A percentile compares a stretch with the other conserved stretches of the same genome.
Conservation (phyloP, 768 basidiomycete species). For the Boletus pseudopeckii region DNA sequence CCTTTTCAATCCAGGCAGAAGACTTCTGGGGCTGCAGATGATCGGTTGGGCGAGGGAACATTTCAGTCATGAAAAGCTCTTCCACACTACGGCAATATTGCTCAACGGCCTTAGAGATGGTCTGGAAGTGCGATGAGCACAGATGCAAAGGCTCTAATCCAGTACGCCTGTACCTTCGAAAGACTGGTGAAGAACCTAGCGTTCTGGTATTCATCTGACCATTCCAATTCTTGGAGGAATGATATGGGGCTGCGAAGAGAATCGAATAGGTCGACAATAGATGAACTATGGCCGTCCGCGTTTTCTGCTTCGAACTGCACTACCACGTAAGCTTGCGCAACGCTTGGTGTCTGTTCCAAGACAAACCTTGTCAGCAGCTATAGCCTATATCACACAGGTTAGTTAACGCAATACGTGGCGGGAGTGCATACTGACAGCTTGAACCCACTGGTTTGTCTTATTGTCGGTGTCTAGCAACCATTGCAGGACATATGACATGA, state of each 20-base stretch:
- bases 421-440: slow-evolving; percentile 61
- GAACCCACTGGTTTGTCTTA: slow-evolving; percentile 93
- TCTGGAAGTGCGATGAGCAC: slow-evolving; percentile 44
- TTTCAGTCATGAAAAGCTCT: slow-evolving; percentile 88
- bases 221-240: slow-evolving; percentile 85
- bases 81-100: slow-evolving; percentile 89
- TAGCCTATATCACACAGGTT: slow-evolving; percentile 49
- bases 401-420: not conserved
- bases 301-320: slow-evolving; percentile 77
- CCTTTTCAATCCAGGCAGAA: slow-evolving; percentile 85
- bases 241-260: slow-evolving; percentile 87
- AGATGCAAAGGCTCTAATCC: not conserved
- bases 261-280: slow-evolving; percentile 94
- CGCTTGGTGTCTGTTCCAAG: not conserved
- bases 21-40: slow-evolving; percentile 82
- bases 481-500: slow-evolving; percentile 81
- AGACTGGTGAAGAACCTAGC: slow-evolving; percentile 88
- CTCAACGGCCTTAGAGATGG: slow-evolving; percentile 86
- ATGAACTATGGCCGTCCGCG: slow-evolving; percentile 86
- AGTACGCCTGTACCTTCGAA: slow-evolving; percentile 61
- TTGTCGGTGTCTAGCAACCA: slow-evolving; percentile 88
- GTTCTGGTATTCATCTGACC: slow-evolving; percentile 87
- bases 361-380: slow-evolving; percentile 75
- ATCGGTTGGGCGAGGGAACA: slow-evolving; percentile 83
- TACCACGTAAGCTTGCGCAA: slow-evolving; percentile 1